Conservation (phyloP, 257 asterid species). For the Ocimum tenuiflorum region DNA sequence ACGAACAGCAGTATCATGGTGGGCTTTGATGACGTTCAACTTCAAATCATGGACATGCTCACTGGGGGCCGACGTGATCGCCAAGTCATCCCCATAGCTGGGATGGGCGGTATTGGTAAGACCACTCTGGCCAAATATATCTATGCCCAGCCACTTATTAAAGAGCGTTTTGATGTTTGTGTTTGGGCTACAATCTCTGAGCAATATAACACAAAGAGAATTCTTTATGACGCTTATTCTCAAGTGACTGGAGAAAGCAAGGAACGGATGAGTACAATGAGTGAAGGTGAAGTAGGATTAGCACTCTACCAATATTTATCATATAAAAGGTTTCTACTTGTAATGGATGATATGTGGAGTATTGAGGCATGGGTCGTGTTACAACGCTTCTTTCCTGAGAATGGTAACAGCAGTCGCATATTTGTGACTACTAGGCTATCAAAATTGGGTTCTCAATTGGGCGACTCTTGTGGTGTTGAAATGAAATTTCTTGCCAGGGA, state of each 20-base stretch:
- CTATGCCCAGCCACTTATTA: background rate
- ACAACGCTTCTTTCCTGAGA: background rate
- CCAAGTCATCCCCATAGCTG: background rate
- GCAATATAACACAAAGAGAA: too few species aligned
- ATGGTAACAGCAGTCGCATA: background rate
- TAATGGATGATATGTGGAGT: background rate
- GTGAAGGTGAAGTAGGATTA: background rate
- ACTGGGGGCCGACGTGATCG: background rate
- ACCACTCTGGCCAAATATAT: background rate
- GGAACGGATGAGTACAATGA: background rate
- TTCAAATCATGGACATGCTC: background rate
- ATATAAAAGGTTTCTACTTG: background rate
- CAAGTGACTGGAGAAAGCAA: too few species aligned
- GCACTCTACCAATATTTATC: background rate
- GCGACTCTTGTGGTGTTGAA: background rate
- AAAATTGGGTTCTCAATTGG: background rate
- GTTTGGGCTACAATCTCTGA: background rate
- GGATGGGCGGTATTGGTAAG: background rate
- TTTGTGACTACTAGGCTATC: background rate
- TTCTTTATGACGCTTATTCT: background rate
- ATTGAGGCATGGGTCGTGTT: background rate
- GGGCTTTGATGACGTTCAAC: background rate
- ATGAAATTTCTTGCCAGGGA: background rate
- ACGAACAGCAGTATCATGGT: background rate
- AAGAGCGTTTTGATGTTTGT: background rate